These are phyloP conservation scores for Celoporthe dispersa DNA, from an alignment of 2,329 filamentous ascomycete genomes.

Conservation along the genomic window DNA sequence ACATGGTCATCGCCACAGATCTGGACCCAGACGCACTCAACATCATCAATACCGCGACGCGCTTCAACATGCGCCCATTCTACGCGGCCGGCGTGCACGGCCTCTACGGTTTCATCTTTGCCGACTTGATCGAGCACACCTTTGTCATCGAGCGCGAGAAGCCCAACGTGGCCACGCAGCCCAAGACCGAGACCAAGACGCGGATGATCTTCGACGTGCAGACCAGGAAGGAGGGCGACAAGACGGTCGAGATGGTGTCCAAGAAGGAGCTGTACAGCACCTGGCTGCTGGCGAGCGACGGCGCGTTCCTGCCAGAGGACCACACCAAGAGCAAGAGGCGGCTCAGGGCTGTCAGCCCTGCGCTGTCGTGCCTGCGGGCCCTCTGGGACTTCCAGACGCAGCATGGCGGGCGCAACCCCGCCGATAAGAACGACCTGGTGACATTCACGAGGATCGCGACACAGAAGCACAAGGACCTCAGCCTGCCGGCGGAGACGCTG, in stretches of 20 bases:
- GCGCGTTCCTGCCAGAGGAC: constrained; percentile 71
- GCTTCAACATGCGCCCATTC: constrained; percentile 77
- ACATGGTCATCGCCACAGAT: constrained; percentile 89
- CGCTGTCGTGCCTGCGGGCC: constrained; percentile 84
- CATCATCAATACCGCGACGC: constrained; percentile 84
- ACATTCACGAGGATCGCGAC: constrained; percentile 78
- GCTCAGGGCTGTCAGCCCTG: constrained; percentile 76
- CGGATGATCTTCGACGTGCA: constrained; percentile 74
- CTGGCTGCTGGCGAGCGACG: constrained; percentile 79
- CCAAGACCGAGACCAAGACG: constrained; percentile 74
- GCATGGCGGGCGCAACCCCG: constrained; percentile 58
- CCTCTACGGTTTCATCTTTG: constrained; percentile 93
- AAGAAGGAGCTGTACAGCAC: constrained; percentile 92
- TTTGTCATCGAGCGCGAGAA: constrained; percentile 86
- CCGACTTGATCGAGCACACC: constrained; percentile 87
- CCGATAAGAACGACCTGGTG: constrained; percentile 68
- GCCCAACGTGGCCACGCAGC: constrained; percentile 70
- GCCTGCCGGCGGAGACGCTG: constrained; percentile 69
- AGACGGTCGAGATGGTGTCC: constrained; percentile 81
- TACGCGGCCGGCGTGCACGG: constrained; percentile 89
- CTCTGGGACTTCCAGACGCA: constrained; percentile 83
- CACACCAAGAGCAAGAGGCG: constrained; percentile 71
- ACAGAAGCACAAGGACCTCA: constrained; percentile 76
- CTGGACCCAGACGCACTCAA: constrained; percentile 75
- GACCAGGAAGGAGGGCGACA: constrained; percentile 70